Conservation (phyloP, 225 moss, liverwort and hornwort species). For the Pseudisothecium myosuroides region DNA sequence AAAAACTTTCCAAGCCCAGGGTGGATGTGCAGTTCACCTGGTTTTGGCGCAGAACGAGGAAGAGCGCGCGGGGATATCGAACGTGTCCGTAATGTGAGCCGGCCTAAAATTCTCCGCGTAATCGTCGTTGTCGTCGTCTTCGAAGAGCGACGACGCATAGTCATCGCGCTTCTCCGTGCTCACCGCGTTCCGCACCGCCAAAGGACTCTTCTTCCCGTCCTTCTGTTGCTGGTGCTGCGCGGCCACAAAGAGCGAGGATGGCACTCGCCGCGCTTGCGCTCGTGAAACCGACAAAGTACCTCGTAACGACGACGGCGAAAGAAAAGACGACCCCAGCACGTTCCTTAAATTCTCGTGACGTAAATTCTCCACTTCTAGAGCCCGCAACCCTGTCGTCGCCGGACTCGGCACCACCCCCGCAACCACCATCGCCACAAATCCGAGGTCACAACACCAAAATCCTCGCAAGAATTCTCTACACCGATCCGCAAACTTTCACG, state of each 20-base stretch:
- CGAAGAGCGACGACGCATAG: background rate
- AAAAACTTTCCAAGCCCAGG: background rate
- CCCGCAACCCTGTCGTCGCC: background rate
- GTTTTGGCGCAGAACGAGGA: slow-evolving; percentile 69
- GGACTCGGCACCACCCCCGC: background rate
- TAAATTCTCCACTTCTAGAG: background rate
- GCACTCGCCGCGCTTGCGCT: background rate
- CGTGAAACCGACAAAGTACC: background rate
- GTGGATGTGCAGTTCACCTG: slow-evolving; percentile 25
- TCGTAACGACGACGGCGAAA: background rate
- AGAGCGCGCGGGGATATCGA: slow-evolving; percentile 39
- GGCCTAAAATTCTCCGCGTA: slow-evolving; percentile 48
- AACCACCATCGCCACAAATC: background rate
- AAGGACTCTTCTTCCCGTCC: background rate
- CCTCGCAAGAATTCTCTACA: background rate
- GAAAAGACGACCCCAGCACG: background rate
- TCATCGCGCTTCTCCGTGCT: slow-evolving; percentile 21
- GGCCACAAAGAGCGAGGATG: background rate
- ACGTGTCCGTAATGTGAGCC: slow-evolving; percentile 63
- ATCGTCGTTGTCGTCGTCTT: slow-evolving; percentile 8
- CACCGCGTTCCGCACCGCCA: slow-evolving; percentile 4
- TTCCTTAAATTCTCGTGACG: background rate
- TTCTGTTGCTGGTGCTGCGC: background rate
- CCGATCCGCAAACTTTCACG: background rate
- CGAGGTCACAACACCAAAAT: background rate